These are phyloP conservation scores for Cercis canadensis DNA, from an alignment of 306 rosid species.

Conservation along the genomic window DNA sequence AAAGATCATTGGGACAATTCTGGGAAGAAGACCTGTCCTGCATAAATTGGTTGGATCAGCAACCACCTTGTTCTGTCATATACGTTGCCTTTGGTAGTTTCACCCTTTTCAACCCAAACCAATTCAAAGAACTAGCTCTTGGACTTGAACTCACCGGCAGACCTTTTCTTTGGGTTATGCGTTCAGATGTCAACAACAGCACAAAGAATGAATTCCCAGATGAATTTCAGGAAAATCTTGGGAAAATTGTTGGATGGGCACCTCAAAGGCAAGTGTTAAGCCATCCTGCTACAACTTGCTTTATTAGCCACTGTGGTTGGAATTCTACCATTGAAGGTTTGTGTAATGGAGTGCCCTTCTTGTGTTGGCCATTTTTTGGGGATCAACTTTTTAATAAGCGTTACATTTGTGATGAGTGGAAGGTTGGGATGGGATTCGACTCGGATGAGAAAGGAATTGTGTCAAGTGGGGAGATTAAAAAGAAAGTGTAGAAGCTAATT, in stretches of 20 bases:
- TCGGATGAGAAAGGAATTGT: too few species aligned
- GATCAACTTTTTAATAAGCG: not conserved
- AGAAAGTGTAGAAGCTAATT: conserved; percentile 19
- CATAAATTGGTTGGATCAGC: conserved; percentile 14
- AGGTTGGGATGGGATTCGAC: too few species aligned
- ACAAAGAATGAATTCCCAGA: not conserved
- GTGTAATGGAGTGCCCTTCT: conserved; percentile 41
- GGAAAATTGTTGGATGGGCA: conserved; percentile 32
- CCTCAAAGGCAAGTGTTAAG: conserved; percentile 30
- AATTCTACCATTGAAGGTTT: conserved; percentile 39
- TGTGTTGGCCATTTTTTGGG: conserved; percentile 44
- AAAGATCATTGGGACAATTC: conserved; percentile 6
- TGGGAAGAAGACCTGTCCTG: conserved; percentile 1
- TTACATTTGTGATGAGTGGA: too few species aligned
- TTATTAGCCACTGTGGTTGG: conserved; percentile 46
- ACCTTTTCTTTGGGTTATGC: too few species aligned
- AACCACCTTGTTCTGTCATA: conserved; percentile 14
- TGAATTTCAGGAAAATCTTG: conserved; percentile 2
- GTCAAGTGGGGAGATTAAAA: conserved; percentile 20
- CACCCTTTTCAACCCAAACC: conserved; percentile 2
- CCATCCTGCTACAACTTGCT: conserved; percentile 43
- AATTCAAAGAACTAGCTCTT: conserved; percentile 17
- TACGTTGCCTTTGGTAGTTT: conserved; percentile 28
- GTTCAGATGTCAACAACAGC: too few species aligned
- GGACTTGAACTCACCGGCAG: not conserved